Evolutionary conservation across 495 filamentous ascomycete genomes (phyloP), one percentile per base, ranked within the genome.

Genomic region (Venustampulla echinocandica): DNA sequence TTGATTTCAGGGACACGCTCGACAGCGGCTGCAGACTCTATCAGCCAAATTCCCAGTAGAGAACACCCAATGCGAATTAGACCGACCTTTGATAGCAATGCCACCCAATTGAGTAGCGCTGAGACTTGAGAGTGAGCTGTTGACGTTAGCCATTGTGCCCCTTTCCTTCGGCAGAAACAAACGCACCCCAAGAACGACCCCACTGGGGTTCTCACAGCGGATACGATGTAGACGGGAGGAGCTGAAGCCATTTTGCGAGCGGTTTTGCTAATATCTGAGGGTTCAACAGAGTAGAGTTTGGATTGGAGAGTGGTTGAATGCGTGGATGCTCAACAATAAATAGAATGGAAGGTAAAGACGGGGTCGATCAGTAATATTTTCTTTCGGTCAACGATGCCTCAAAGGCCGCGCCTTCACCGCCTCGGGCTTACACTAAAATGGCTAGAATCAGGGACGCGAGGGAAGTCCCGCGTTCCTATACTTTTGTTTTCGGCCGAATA

Each of bases 161-260:
- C 2, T 40, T 19, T 36, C 18, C 51, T 64, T 32, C 62, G 36
- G 47, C 24, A 48, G 45, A 41, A 49, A 35, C 15, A 42, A 49
- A 67, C 75, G 65, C 64, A 94, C 89, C 92, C 92, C 50, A 90
- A 76, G 66, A 98, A 98, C 42, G 83, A 84, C 57, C 92, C 92
- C 54, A 95, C 74, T 33, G 92, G 92, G 34, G 92, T 97, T 62
- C 92, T 80, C 54, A 81, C 84, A 53, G 82, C 80, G 35, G 90
- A 90, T 55, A 96, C 88, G 64, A 98, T 96, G 69, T 97, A 98
- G 42, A 98, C 92, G 20, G 87, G 73, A 54, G 87, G 81, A 51
- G 85, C 75, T 18, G 52, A 47, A 20, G 50, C 36, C 44, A 50
- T 50, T 6, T 70, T 58, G 46, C 32, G 20, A 42, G 27, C 13